phyloP scores from a whole-genome alignment of 306 rosid species.

The Cucurbita ficifolia region DNA sequence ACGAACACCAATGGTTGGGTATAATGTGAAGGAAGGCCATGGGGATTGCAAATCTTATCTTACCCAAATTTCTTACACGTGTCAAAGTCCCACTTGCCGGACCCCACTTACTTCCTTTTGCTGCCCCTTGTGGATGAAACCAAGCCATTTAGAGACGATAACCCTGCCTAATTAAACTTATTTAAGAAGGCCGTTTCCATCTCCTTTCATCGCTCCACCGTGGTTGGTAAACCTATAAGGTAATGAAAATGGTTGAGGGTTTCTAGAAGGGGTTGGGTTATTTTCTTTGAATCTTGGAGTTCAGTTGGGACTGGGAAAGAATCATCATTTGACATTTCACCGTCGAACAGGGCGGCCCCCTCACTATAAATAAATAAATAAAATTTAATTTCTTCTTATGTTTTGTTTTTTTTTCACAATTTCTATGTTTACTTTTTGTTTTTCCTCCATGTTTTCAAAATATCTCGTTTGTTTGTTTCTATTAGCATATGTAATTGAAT shows the following conservation, averaged over 20 bases:
- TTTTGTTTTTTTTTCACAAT: background rate
- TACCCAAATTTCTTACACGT: background rate
- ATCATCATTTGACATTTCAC: background rate
- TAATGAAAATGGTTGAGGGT: background rate
- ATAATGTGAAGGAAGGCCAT: background rate
- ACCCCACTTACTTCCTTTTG: background rate
- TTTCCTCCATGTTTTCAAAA: background rate
- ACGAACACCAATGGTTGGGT: background rate
- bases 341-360: background rate
- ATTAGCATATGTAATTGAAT: background rate
- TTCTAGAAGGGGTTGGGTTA: slow-evolving; percentile 1
- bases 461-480: background rate
- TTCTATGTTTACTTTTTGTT: background rate
- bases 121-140: background rate
- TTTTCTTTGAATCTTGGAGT: background rate
- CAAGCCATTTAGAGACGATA: background rate
- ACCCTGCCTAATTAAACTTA: no score
- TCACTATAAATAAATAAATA: background rate
- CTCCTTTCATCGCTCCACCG: background rate
- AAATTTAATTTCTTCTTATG: no score
- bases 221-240: background rate
- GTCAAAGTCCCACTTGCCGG: background rate
- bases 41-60: background rate
- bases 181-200: no score
- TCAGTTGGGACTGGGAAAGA: background rate